Conservation (phyloP, 1,139 yeast genomes). For the Candida frijolesensis region DNA sequence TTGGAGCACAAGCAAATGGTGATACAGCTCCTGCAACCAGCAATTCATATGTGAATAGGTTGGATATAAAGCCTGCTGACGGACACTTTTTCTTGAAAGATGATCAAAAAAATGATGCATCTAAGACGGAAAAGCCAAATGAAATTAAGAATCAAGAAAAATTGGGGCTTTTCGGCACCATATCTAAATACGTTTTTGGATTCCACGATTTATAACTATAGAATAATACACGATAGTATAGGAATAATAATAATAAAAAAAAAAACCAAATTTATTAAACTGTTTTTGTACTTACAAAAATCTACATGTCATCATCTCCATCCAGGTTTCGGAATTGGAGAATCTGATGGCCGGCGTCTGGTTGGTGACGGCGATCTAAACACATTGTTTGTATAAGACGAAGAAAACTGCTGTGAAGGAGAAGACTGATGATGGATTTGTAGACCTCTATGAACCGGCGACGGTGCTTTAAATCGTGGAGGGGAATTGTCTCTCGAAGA, state of each 20-base stretch:
- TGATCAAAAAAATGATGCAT: slow-evolving; percentile 17
- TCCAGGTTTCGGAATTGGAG: slow-evolving; percentile 4
- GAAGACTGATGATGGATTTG: slow-evolving; percentile 6
- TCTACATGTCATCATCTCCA: slow-evolving; percentile 10
- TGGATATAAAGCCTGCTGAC: slow-evolving; percentile 44
- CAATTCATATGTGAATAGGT: slow-evolving; percentile 22
- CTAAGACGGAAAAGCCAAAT: background rate
- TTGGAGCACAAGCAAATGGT: background rate
- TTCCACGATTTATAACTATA: slow-evolving; percentile 41
- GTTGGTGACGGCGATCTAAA: slow-evolving; percentile 13
- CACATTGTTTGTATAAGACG: slow-evolving; percentile 1
- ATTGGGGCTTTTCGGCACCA: slow-evolving; percentile 36
- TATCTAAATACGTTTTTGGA: slow-evolving; percentile 45
- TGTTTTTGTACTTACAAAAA: background rate
- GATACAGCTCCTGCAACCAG: slow-evolving; percentile 5
- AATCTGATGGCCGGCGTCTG: slow-evolving; percentile 9
- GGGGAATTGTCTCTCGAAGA: background rate
- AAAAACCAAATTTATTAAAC: background rate
- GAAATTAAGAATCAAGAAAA: slow-evolving; percentile 25
- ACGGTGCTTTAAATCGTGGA: slow-evolving; percentile 12
- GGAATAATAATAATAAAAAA: background rate
- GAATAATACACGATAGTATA: background rate
- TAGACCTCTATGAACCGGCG: slow-evolving; percentile 8
- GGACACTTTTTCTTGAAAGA: slow-evolving; percentile 35
- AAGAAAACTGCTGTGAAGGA: background rate